Evolutionary conservation across 106 monocot species (phyloP), one percentile per base, ranked within the genome.

Genomic region (Dioscorea alata): DNA sequence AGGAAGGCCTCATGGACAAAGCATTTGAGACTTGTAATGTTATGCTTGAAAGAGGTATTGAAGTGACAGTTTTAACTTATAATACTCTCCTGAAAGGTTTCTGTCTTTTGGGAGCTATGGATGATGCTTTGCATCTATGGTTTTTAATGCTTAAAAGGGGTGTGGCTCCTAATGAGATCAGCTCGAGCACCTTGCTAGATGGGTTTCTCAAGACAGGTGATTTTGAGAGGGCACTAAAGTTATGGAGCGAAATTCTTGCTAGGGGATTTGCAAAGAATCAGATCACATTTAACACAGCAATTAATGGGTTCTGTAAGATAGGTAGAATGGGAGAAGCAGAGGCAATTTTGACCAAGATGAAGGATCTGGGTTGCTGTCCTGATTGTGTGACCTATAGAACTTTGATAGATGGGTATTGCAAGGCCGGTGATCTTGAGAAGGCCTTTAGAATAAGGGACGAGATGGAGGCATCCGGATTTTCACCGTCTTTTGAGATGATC

Each of bases 111-210:
- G 76, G 82, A 68, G 53, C 68, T 32, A 48, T 87, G 10, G 72
- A 90, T 70, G 87, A 89, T 87, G 97, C 97, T 18, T 59, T 97
- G 65, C 52, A 65, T 12, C 56, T 97, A 61, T 97, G 97, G 97
- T 92, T 82, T 78, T 71, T 90, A 59, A 97, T 97, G 92, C 71
- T 87, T 69, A 92, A 90, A 74, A 87, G 85, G 49, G 92, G 79
- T 56, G 65, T 97, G 17, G 60, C 42, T 13, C 97, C 97, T 66
- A 90, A 92, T 81, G 97, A 97, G 69, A 87, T 90, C 50, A 97
- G 86, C 73, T 92, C 81, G 67, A 78, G 92, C 54, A 85, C 79
- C 57, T 25, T 97, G 48, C 66, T 97, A 10, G 81, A 97, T 83
- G 89, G 82, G 4, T 77, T 97, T 52, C 85, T 97, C 51, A 97